phyloP scores from a whole-genome alignment of 2,329 filamentous ascomycete species.

The Ilyonectria sp. region DNA sequence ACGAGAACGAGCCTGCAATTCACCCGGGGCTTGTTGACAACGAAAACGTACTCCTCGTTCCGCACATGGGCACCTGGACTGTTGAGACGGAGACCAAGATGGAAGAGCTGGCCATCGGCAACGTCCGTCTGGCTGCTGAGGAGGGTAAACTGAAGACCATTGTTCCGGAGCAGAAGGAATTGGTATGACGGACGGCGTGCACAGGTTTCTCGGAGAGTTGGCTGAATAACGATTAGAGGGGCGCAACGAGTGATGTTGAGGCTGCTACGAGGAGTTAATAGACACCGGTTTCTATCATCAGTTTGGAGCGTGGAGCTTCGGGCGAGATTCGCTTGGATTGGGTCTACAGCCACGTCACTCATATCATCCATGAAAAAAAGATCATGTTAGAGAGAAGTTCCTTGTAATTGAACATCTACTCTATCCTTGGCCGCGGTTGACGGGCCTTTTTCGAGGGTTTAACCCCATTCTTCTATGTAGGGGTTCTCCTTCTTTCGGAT shows the following conservation, averaged over 20 bases:
- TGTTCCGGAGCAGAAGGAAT: slow-evolving; percentile 77
- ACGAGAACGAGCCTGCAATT: slow-evolving; percentile 83
- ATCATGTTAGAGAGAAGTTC: slow-evolving; percentile 33
- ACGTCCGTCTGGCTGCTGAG: slow-evolving; percentile 75
- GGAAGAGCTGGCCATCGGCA: slow-evolving; percentile 83
- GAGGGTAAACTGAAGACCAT: slow-evolving; percentile 75
- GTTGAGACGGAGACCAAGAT: slow-evolving; percentile 76
- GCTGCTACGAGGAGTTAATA: background rate
- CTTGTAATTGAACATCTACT: slow-evolving; percentile 46
- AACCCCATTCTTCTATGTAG: slow-evolving; percentile 42
- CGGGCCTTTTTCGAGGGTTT: slow-evolving; percentile 51
- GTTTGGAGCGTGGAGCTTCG: no score
- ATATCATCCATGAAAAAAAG: background rate
- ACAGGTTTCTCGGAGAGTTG: background rate
- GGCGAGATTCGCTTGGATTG: background rate
- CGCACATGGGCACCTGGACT: slow-evolving; percentile 91
- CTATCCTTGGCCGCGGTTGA: slow-evolving; percentile 60
- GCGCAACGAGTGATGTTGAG: background rate
- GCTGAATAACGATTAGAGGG: background rate
- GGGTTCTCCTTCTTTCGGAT: slow-evolving; percentile 36
- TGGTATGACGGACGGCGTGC: slow-evolving; percentile 38
- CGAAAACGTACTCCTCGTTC: slow-evolving; percentile 80
- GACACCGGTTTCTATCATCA: background rate
- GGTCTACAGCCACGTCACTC: background rate
- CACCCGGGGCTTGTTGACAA: slow-evolving; percentile 81